These are phyloP conservation scores for Cenchrus americanus DNA, from an alignment of 176 grass and related monocot species.

Conservation along the genomic window DNA sequence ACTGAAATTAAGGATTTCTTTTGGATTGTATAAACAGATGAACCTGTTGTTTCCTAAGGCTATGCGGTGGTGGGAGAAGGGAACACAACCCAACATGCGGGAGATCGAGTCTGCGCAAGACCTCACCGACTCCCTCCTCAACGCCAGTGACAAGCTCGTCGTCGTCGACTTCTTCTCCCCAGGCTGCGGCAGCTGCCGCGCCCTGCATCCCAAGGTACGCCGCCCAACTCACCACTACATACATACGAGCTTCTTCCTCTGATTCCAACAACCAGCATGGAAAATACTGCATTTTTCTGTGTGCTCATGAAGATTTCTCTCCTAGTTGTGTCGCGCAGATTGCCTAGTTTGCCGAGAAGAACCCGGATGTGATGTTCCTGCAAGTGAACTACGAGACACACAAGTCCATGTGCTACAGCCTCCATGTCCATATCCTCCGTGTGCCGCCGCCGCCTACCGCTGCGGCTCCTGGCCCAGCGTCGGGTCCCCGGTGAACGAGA, in stretches of 20 bases:
- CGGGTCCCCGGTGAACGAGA: too few relatives aligned
- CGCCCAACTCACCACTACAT: not conserved
- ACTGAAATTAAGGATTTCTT: not conserved
- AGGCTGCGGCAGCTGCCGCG: constrained; percentile 67
- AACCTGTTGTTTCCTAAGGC: constrained; percentile 59
- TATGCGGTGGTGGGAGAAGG: constrained; percentile 69
- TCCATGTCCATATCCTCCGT: too few relatives aligned
- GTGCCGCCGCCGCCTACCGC: constrained; percentile 37
- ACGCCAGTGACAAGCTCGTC: constrained; percentile 65
- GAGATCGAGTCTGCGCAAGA: constrained; percentile 65
- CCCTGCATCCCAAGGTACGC: constrained; percentile 87
- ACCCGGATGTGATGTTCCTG: constrained; percentile 74
- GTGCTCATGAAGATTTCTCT: not conserved
- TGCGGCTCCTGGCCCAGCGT: too few relatives aligned
- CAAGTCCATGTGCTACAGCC: constrained; percentile 98
- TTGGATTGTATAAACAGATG: constrained; percentile 48
- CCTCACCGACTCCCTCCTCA: constrained; percentile 56
- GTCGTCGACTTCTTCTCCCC: constrained; percentile 80
- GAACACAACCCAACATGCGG: constrained; percentile 57
- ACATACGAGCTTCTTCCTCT: not conserved
- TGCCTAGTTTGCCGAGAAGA: constrained; percentile 65
- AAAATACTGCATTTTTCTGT: not conserved
- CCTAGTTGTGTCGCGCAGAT: constrained; percentile 51
- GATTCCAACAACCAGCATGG: not conserved
- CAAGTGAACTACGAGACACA: constrained; percentile 91